Percentiles rank a stretch among this genome's conserved stretches.
Conservation (phyloP, 331 rosid genomes). For the Quercus lobata region DNA sequence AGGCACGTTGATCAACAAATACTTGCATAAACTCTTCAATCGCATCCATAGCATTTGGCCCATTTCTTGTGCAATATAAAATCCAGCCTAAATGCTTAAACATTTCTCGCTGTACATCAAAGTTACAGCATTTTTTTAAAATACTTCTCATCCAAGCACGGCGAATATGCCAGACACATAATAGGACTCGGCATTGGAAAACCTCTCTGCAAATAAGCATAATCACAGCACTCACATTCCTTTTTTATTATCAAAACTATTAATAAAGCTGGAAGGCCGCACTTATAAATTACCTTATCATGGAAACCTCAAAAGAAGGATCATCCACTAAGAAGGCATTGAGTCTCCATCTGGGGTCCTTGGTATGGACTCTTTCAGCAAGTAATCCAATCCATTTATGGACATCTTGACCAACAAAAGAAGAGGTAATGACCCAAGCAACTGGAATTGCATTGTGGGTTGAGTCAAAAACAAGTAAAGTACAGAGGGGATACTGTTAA, state of each 20-base stretch:
- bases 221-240: slow-evolving; percentile 18
- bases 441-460: slow-evolving; percentile 75
- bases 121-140: slow-evolving; percentile 57
- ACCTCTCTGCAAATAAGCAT: slow-evolving; percentile 56
- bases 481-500: slow-evolving; percentile 60
- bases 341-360: slow-evolving; percentile 69
- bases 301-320: slow-evolving; percentile 56
- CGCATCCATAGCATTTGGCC: slow-evolving; percentile 49
- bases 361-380: slow-evolving; percentile 49
- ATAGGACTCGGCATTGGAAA: slow-evolving; percentile 61
- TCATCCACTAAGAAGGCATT: slow-evolving; percentile 62
- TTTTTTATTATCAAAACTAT: slow-evolving; percentile 1
- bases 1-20: slow-evolving; percentile 72
- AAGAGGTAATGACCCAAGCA: slow-evolving; percentile 77
- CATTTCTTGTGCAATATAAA: slow-evolving; percentile 57
- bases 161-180: slow-evolving; percentile 74
- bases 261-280: slow-evolving; percentile 9
- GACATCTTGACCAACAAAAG: slow-evolving; percentile 46
- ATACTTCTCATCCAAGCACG: slow-evolving; percentile 58
- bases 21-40: slow-evolving; percentile 75
- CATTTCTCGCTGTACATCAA: slow-evolving; percentile 63
- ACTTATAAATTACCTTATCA: slow-evolving; percentile 46
- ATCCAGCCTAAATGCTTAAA: slow-evolving; percentile 61
- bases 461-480: slow-evolving; percentile 72
- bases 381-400: slow-evolving; percentile 67